Conservation (phyloP, 441 rosid genomes). For the Sinapis alba region DNA sequence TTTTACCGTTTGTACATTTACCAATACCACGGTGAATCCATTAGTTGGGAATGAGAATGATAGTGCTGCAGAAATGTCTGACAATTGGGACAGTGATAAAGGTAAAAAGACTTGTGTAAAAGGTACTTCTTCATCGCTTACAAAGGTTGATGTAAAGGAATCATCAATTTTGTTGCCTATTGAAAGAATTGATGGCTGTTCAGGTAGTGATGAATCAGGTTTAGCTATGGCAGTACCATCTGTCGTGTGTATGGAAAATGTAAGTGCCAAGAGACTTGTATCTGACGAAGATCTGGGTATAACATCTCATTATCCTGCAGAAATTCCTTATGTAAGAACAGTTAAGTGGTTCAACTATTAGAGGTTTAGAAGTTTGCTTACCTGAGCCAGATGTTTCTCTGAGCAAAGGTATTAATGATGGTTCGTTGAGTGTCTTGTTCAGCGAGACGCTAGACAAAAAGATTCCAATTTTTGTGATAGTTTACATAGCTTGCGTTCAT, state of each 20-base stretch:
- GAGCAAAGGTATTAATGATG: slow-evolving; percentile 32
- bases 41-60: slow-evolving; percentile 36
- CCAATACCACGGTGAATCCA: slow-evolving; percentile 25
- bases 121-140: slow-evolving; percentile 5
- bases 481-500: slow-evolving; percentile 36
- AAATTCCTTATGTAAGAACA: slow-evolving; percentile 36
- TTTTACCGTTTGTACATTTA: slow-evolving; percentile 18
- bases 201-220: slow-evolving; percentile 29
- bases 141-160: slow-evolving; percentile 2
- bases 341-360: slow-evolving; percentile 30
- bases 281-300: slow-evolving; percentile 22
- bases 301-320: slow-evolving; percentile 35
- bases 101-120: slow-evolving; percentile 15
- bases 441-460: slow-evolving; percentile 42
- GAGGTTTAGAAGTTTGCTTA: slow-evolving; percentile 33
- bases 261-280: slow-evolving; percentile 2
- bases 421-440: slow-evolving; percentile 33
- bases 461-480: slow-evolving; percentile 40
- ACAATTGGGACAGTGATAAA: slow-evolving; percentile 20
- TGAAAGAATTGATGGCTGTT: slow-evolving; percentile 18
- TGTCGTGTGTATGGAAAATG: slow-evolving; percentile 28
- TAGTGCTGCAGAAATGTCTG: slow-evolving; percentile 7
- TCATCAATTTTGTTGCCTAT: slow-evolving; percentile 2
- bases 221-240: slow-evolving; percentile 30
- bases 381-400: slow-evolving; percentile 39